Conservation (phyloP, 352 stramenopile genomes). For the Phytopythium sindhum region DNA sequence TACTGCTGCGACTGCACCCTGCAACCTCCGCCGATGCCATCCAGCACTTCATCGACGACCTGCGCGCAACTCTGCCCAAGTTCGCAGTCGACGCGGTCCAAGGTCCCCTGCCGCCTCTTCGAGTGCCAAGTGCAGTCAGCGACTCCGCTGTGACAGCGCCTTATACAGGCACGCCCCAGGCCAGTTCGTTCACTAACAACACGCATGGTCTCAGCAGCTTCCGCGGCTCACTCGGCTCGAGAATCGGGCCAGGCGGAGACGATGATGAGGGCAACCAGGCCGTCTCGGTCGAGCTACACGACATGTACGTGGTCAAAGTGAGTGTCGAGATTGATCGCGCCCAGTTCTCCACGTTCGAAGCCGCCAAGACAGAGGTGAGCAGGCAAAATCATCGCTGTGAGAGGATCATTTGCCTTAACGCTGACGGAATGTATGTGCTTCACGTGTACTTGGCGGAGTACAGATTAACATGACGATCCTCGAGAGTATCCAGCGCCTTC, state of each 20-base stretch:
- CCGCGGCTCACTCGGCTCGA: background rate
- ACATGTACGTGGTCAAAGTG: constrained; percentile 67
- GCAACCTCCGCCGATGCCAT: constrained; percentile 40
- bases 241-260: background rate
- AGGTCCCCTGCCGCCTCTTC: background rate
- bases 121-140: background rate
- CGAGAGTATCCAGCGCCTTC: constrained; percentile 43
- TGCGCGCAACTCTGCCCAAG: constrained; percentile 24
- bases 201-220: constrained; percentile 2
- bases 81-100: constrained; percentile 19
- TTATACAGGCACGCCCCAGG: background rate
- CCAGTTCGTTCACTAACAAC: constrained; percentile 4
- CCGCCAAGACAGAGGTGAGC: constrained; percentile 59
- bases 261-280: background rate
- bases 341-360: constrained; percentile 51
- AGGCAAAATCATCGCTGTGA: background rate
- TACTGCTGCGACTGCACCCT: constrained; percentile 41
- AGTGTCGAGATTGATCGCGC: constrained; percentile 48
- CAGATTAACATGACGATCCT: constrained; percentile 72
- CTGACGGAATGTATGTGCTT: background rate
- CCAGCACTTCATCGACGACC: constrained; percentile 38
- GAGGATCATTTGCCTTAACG: background rate
- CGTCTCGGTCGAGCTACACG: constrained; percentile 31
- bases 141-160: background rate
- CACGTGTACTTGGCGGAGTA: background rate